Evolutionary conservation across 176 grass and related monocot species (phyloP), one percentile per base, ranked within the genome.

Genomic region (Avena insularis): DNA sequence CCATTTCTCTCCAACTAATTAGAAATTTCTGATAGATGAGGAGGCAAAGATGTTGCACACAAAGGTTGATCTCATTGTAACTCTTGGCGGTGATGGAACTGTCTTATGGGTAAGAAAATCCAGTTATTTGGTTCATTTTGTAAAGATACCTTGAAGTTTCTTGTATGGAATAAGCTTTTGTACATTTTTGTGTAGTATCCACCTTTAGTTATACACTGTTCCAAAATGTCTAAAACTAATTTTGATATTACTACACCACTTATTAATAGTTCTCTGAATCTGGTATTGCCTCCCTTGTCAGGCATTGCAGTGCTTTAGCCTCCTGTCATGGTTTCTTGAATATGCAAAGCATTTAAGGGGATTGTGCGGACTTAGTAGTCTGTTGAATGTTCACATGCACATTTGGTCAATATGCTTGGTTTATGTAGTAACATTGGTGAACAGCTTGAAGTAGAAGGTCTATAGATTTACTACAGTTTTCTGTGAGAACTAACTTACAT

Each of bases 1-100:
- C 55, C 4, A 0, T 43, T 86, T 81, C 78, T 78, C 9, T 35
- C 11, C 60, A 87, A 83, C 84, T 90, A 92, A 92, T 85, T 86
- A 86, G 45, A 82, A 81, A 58, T 53, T 61, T 75, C 8, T 83
- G 36, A 80, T 87, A 98, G 96, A 98, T 29, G 90, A 98, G 5
- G 93, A 98, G 36, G 90, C 86, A 90, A 98, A 98, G 87, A 83
- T 88, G 64, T 84, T 98, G 70, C 93, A 98, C 87, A 94, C 85
- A 2, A 98, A 92, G 91, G 90, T 98, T 65, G 93, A 98, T 86
- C 93, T 98, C 82, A 90, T 98, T 83, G 87, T 95, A 82, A 98
- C 93, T 72, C 96, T 98, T 77, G 96, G 96, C 0, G 96, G 96
- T 80, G 96, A 98, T 80, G 96, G 96, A 82, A 98, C 93, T 82